Conservation (phyloP, 2,329 filamentous ascomycete species). For the Chaetomiaceae sp. region DNA sequence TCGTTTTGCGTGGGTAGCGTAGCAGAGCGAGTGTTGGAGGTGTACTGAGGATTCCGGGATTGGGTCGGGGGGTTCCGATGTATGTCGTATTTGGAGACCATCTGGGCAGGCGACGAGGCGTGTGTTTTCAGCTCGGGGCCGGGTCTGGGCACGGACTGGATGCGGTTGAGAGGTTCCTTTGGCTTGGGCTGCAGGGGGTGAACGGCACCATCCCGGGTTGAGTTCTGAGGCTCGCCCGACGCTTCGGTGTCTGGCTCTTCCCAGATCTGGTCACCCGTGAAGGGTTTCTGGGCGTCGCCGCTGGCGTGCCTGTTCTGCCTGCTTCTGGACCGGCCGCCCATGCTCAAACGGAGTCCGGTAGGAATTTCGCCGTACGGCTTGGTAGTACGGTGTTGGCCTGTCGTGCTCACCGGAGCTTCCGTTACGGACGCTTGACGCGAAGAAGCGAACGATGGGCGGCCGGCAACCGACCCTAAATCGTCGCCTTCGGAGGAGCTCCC, state of each 20-base stretch:
- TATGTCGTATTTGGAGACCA: constrained; percentile 53
- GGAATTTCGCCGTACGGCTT: constrained; percentile 40
- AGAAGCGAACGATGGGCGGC: constrained; percentile 28
- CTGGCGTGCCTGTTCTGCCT: constrained; percentile 65
- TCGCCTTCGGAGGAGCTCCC: constrained; percentile 48
- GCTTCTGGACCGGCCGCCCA: constrained; percentile 50
- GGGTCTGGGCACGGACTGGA: constrained; percentile 47
- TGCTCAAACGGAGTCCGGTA: constrained; percentile 30
- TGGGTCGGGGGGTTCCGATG: constrained; percentile 78
- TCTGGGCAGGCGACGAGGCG: constrained; percentile 34
- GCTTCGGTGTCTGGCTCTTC: constrained; percentile 66
- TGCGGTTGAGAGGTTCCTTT: constrained; percentile 59
- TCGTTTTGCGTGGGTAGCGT: constrained; percentile 30
- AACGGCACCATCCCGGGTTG: constrained; percentile 19
- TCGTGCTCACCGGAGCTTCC: constrained; percentile 23
- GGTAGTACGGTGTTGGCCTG: constrained; percentile 17
- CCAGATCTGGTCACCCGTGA: constrained; percentile 77
- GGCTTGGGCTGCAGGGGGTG: constrained; percentile 51
- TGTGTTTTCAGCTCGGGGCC: constrained; percentile 30
- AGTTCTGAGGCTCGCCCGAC: constrained; percentile 25
- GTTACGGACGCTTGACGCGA: constrained; percentile 15
- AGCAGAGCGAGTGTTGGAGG: constrained; percentile 50
- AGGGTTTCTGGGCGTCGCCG: constrained; percentile 59
- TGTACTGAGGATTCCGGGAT: constrained; percentile 76
- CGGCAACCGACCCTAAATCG: constrained; percentile 30